Conservation (phyloP, 176 grass and related monocot species). For the Rhynchospora breviuscula region DNA sequence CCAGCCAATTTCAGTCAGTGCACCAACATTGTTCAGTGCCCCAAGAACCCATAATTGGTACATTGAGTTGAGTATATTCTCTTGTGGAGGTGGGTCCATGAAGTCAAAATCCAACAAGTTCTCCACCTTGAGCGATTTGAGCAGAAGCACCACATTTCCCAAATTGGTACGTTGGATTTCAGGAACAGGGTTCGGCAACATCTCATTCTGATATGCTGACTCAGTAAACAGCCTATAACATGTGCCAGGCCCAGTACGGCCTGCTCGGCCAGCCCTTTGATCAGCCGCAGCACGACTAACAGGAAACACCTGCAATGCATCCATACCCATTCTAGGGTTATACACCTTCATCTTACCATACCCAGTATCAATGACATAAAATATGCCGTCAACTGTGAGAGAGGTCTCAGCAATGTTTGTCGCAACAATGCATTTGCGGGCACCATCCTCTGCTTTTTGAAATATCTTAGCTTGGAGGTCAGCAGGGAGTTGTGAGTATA, state of each 20-base stretch:
- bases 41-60: conserved; percentile 98
- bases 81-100: conserved; percentile 96
- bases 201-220: conserved; percentile 93
- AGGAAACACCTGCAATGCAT: conserved; percentile 92
- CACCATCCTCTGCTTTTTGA: conserved; percentile 91
- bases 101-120: conserved; percentile 97
- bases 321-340: conserved; percentile 96
- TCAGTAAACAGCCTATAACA: conserved; percentile 93
- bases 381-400: conserved; percentile 96
- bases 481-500: conserved; percentile 91
- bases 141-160: conserved; percentile 87
- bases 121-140: conserved; percentile 90
- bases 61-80: conserved; percentile 99
- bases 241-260: conserved; percentile 88
- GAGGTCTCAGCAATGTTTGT: conserved; percentile 99
- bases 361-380: conserved; percentile 91
- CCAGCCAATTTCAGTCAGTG: conserved; percentile 88
- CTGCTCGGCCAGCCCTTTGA: conserved; percentile 86
- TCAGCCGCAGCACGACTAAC: conserved; percentile 86
- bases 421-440: conserved; percentile 96
- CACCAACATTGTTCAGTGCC: conserved; percentile 88
- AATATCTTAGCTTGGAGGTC: conserved; percentile 98
- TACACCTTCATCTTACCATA: conserved; percentile 99
- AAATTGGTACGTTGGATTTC: conserved; percentile 98
- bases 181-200: conserved; percentile 90